A percentile compares a stretch with the other conserved stretches of the same genome.
Conservation (phyloP, 257 asterid species). For the Lavandula angustifolia region DNA sequence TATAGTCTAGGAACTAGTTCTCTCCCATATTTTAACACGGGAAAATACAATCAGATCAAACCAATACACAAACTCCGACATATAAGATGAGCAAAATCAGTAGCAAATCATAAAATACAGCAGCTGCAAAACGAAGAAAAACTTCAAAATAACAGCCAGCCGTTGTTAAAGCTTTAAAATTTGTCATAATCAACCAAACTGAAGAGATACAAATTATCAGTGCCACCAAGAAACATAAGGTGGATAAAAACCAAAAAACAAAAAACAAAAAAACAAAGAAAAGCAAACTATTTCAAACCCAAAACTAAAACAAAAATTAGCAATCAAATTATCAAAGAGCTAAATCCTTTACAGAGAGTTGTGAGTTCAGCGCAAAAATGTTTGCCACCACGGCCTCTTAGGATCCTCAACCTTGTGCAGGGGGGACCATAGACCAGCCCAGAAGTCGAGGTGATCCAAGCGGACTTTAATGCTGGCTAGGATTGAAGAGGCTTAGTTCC, state of each 20-base stretch:
- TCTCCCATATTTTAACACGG: no score
- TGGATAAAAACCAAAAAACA: constrained; percentile 21
- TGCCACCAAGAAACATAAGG: constrained; percentile 66
- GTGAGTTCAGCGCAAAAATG: constrained; percentile 67
- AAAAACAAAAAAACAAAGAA: no score
- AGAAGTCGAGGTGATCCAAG: constrained; percentile 69
- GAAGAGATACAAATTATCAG: constrained; percentile 43
- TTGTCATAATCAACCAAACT: constrained; percentile 35
- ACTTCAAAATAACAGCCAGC: no score
- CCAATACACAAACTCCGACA: no score
- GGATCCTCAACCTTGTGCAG: constrained; percentile 41
- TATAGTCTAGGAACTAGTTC: no score
- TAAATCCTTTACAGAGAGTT: constrained; percentile 61
- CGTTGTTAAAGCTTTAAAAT: constrained; percentile 42
- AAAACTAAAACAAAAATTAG: constrained; percentile 41
- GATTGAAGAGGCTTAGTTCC: constrained; percentile 83
- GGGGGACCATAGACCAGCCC: constrained; percentile 70
- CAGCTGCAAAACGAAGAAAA: no score
- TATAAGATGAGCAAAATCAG: no score
- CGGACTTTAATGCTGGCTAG: constrained; percentile 56
- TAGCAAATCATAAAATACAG: no score
- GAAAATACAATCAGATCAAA: no score
- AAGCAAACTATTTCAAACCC: constrained; percentile 42
- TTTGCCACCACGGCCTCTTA: constrained; percentile 27
- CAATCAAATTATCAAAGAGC: constrained; percentile 52